Percentiles rank a stretch among this genome's conserved stretches.
Conservation (phyloP, 2,329 filamentous ascomycete species). For the Pseudopithomyces maydicus region DNA sequence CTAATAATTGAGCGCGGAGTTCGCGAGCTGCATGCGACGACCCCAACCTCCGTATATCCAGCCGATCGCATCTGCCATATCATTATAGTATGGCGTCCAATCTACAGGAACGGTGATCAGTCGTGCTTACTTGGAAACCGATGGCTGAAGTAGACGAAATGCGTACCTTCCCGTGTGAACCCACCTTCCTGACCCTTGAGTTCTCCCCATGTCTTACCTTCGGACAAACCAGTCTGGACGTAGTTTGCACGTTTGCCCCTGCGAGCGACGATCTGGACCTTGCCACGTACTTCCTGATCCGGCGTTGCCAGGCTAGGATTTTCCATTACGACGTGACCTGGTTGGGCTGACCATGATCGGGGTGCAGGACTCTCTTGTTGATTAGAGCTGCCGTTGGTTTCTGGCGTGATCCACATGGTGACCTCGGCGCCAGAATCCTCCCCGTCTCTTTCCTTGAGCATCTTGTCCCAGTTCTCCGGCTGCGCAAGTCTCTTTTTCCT, state of each 20-base stretch:
- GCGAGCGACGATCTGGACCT: conserved; percentile 37
- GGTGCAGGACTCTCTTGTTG: conserved; percentile 1
- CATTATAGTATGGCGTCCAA: conserved; percentile 41
- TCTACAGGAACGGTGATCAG: conserved; percentile 18
- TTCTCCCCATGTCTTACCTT: conserved; percentile 36
- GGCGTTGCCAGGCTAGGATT: conserved; percentile 32
- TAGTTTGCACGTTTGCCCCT: conserved; percentile 31
- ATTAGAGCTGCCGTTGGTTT: conserved; percentile 1
- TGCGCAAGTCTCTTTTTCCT: conserved; percentile 32
- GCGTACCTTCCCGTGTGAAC: conserved; percentile 34
- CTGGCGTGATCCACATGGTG: conserved; percentile 37
- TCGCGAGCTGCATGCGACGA: conserved; percentile 36
- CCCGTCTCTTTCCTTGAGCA: conserved; percentile 39
- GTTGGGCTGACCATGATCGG: conserved; percentile 34
- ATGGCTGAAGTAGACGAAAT: background rate
- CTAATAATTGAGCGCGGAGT: conserved; percentile 25
- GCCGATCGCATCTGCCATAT: conserved; percentile 42
- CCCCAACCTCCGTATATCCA: conserved; percentile 44
- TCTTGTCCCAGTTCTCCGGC: conserved; percentile 35
- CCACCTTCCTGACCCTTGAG: conserved; percentile 33
- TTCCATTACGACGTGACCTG: conserved; percentile 37
- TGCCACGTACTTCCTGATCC: conserved; percentile 38
- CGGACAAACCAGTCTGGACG: conserved; percentile 32
- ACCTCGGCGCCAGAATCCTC: conserved; percentile 35
- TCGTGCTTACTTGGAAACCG: background rate